Base-by-base conservation (phyloP, 179 eudicot genomes). In the Actinidia arguta region DNA sequence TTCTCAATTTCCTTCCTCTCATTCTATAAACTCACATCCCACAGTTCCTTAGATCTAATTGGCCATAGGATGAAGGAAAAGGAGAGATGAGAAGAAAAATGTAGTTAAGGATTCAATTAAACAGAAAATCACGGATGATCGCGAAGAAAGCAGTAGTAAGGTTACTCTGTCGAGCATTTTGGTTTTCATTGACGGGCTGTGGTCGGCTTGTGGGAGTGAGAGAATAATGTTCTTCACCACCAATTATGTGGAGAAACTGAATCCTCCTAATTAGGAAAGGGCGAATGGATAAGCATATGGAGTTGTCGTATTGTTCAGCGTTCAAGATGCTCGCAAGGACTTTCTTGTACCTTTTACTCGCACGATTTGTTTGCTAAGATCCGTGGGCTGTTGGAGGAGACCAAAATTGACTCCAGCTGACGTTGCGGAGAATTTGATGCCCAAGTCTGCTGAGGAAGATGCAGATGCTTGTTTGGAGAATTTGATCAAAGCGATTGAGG, bases 391-490 rank as follows among this genome's bases (percentile, higher is more conserved):
- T 67, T 86, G 69, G 85, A 76, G 63, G 85, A 84, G 39, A 73
- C 67, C 1, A 52, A 81, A 2, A 76, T n/a, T 76, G 39, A 84
- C 84, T 39, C 87, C 87, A 0, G 87, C 87, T 4, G 88, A 86
- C 59, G 86, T 86, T 59, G 88, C 88, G 0, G 88, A 86, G 77
- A 83, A 78, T 74, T 68, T 86, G 69, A 86, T 91, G 92, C 91
- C 88, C 8, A 88, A 86, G 87, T 82, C 83, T 4, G 25, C 14
- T 51, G 63, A 62, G 7, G 89, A 80, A 17, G 84, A 85, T 36
- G 85, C 83, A 0, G 84, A 55, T 5, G 25, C 44, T 4, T 82
- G 90, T 47, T 75, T 91, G 78, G 42, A 78, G 78, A 78, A 61
- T 7, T 81, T 91, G 55, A 63, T 91, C 47, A 42, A 1, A 13